Conservation (phyloP, 257 asterid species). For the Penstemon davidsonii region DNA sequence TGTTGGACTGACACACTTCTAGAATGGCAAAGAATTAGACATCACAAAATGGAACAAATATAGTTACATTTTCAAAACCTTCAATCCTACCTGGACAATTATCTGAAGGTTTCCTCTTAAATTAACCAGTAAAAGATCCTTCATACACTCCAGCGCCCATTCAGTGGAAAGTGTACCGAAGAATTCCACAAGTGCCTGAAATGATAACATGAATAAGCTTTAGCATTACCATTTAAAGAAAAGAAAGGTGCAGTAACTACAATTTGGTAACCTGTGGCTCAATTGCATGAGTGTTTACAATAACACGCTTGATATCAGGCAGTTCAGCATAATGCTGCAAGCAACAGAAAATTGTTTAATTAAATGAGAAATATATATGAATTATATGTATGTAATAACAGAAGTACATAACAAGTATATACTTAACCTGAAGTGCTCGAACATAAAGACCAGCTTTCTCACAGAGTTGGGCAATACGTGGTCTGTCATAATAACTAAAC, state of each 20-base stretch:
- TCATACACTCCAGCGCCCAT: conserved; percentile 98
- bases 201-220: conserved; percentile 28
- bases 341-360: conserved; percentile 23
- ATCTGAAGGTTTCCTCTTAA: conserved; percentile 96
- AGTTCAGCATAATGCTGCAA: conserved; percentile 90
- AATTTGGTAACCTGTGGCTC: conserved; percentile 80
- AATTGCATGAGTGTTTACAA: conserved; percentile 97
- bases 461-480: conserved; percentile 96
- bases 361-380: conserved; percentile 5
- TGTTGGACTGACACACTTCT: conserved; percentile 3
- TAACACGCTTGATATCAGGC: conserved; percentile 91
- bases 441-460: conserved; percentile 97
- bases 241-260: conserved; percentile 6
- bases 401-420: conserved; percentile 1
- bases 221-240: not conserved
- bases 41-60: not conserved
- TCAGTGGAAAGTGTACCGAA: conserved; percentile 90
- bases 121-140: conserved; percentile 84
- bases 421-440: conserved; percentile 90
- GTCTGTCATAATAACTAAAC: conserved; percentile 99
- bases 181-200: conserved; percentile 85
- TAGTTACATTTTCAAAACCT: conserved; percentile 8
- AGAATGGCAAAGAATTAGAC: not conserved
- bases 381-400: conserved; percentile 10
- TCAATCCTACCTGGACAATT: conserved; percentile 78